phyloP scores from a whole-genome alignment of 345 rosid genomes.

The Hibiscus tridactylites region DNA sequence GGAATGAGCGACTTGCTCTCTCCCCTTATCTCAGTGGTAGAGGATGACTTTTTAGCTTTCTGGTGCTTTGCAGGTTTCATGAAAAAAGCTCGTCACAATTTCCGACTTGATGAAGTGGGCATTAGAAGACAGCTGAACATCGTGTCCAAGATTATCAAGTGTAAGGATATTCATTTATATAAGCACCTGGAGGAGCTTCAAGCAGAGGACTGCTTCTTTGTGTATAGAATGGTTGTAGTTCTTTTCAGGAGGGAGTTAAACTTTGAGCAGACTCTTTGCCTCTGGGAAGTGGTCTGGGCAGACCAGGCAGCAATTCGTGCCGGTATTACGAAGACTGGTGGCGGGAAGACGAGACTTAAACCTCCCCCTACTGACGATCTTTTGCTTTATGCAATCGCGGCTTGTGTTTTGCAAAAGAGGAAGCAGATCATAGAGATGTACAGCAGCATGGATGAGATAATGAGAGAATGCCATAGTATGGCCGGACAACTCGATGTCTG shows the following conservation, averaged over 20 bases:
- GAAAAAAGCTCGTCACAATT: conserved; percentile 87
- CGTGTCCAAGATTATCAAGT: conserved; percentile 74
- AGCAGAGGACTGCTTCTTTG: conserved; percentile 90
- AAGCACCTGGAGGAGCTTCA: conserved; percentile 81
- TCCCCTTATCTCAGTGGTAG: conserved; percentile 59
- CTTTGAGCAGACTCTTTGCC: conserved; percentile 79
- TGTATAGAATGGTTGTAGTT: conserved; percentile 94
- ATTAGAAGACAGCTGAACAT: conserved; percentile 71
- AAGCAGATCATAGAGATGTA: conserved; percentile 81
- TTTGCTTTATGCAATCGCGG: conserved; percentile 87
- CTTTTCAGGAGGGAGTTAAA: conserved; percentile 76
- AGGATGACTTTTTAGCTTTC: conserved; percentile 73
- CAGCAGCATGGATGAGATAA: conserved; percentile 89
- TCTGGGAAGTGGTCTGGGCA: conserved; percentile 99
- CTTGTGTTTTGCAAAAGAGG: conserved; percentile 88
- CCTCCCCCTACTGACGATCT: conserved; percentile 90
- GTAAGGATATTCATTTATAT: conserved; percentile 72
- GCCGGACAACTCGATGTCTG: conserved; percentile 83
- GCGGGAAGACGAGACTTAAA: conserved; percentile 70
- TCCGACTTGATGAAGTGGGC: conserved; percentile 90
- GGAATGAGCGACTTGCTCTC: conserved; percentile 95
- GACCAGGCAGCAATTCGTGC: conserved; percentile 81
- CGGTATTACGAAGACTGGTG: conserved; percentile 60
- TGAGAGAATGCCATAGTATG: conserved; percentile 90
- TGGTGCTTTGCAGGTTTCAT: conserved; percentile 92